Percentiles rank a stretch among this genome's conserved stretches.
These are phyloP conservation scores for Tuber melanosporum DNA, from an alignment of 495 filamentous ascomycete species.

Conservation along the genomic window DNA sequence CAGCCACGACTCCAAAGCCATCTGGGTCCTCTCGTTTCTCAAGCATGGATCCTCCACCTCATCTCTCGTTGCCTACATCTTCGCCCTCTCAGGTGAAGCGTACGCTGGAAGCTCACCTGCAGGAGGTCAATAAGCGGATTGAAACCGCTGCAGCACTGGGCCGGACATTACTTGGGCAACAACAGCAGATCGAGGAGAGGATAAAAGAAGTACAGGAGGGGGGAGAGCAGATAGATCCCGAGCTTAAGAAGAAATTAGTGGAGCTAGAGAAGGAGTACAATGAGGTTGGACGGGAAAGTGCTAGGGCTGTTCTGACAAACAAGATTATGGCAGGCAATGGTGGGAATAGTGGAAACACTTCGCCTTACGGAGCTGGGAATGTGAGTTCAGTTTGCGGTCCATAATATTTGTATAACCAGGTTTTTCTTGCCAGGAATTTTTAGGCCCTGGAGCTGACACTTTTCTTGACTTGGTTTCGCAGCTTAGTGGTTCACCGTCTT, in stretches of 20 bases:
- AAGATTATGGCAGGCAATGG: slow-evolving; percentile 61
- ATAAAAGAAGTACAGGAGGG: slow-evolving; percentile 76
- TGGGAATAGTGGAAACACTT: slow-evolving; percentile 49
- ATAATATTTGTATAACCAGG: not conserved
- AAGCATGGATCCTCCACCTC: slow-evolving; percentile 67
- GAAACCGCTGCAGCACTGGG: slow-evolving; percentile 86
- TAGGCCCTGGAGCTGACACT: not conserved
- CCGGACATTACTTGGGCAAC: slow-evolving; percentile 75
- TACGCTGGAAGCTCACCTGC: slow-evolving; percentile 81
- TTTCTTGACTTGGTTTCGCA: not conserved
- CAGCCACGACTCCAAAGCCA: not conserved
- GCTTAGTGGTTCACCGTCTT: slow-evolving; percentile 45
- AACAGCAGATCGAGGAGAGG: slow-evolving; percentile 68
- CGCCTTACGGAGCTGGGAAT: slow-evolving; percentile 52
- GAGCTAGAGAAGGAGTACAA: slow-evolving; percentile 93
- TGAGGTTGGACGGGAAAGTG: slow-evolving; percentile 83
- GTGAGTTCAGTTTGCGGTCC: slow-evolving; percentile 14
- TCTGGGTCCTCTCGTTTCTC: slow-evolving; percentile 33
- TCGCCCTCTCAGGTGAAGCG: slow-evolving; percentile 82
- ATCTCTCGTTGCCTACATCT: slow-evolving; percentile 66
- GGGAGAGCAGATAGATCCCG: slow-evolving; percentile 74
- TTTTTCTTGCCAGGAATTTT: slow-evolving; percentile 3
- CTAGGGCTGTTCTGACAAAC: slow-evolving; percentile 82
- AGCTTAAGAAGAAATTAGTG: slow-evolving; percentile 71
- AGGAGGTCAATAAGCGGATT: slow-evolving; percentile 82